Conservation (phyloP, 108 stramenopile genomes). For the Aurantiochytrium sp. region DNA sequence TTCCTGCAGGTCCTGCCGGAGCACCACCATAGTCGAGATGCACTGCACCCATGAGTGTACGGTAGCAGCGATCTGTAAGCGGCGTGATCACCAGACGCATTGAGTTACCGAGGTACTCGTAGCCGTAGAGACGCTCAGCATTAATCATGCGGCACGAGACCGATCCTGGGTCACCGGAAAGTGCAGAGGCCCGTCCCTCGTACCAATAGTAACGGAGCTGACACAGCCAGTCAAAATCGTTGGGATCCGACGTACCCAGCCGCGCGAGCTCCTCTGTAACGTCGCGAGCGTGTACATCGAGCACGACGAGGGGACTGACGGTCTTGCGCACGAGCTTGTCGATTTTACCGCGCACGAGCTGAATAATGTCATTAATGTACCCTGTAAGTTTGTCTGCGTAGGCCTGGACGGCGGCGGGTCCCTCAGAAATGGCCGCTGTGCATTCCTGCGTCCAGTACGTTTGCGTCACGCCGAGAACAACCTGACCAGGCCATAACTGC, state of each 20-base stretch:
- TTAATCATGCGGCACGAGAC: not conserved
- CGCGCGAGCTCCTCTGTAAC: not conserved
- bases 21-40: not conserved
- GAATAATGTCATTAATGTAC: slow-evolving; percentile 33
- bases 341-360: not conserved
- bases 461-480: slow-evolving; percentile 44
- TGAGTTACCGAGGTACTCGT: slow-evolving; percentile 14
- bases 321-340: not conserved
- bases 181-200: not conserved
- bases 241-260: not conserved
- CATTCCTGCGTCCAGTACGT: slow-evolving; percentile 54
- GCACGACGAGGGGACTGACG: not conserved
- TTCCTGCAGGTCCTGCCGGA: slow-evolving; percentile 46
- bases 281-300: slow-evolving; percentile 16
- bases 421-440: slow-evolving; percentile 23
- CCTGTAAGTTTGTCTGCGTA: slow-evolving; percentile 21
- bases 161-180: not conserved
- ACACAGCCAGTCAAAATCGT: not conserved
- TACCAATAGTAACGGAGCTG: not conserved
- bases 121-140: not conserved
- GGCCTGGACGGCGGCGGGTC: not conserved
- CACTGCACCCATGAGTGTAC: not conserved
- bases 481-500: slow-evolving; percentile 55
- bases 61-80: slow-evolving; percentile 19
- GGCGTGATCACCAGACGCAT: slow-evolving; percentile 12